A percentile compares a stretch with the other conserved stretches of the same genome.
These are phyloP conservation scores for Urostyla sp. DNA, from an alignment of 73 alveolate genomes.

Conservation along the genomic window DNA sequence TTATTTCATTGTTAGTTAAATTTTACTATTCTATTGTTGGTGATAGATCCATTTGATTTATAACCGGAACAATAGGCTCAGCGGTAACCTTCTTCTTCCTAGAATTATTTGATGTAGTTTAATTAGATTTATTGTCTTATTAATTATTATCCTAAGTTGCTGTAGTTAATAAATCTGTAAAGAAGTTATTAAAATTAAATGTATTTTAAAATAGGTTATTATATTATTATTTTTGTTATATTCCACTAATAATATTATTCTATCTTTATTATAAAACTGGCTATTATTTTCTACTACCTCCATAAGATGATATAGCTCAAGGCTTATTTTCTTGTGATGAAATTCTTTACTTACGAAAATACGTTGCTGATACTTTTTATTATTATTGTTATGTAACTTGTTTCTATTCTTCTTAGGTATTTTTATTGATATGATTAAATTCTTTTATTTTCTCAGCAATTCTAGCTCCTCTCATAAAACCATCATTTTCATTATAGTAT, in stretches of 20 bases:
- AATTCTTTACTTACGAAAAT: background rate
- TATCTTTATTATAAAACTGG: background rate
- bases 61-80: too few relatives aligned
- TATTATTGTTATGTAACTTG: background rate
- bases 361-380: too few relatives aligned
- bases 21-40: too few relatives aligned
- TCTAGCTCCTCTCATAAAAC: conserved; percentile 50
- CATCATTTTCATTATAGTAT: conserved; percentile 25
- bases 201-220: conserved; percentile 28
- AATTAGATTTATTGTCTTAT: background rate
- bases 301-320: conserved; percentile 35
- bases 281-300: conserved; percentile 10
- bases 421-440: conserved; percentile 9
- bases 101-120: too few relatives aligned
- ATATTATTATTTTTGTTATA: background rate
- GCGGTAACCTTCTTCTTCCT: too few relatives aligned
- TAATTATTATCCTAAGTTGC: background rate
- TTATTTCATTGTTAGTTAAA: conserved; percentile 30
- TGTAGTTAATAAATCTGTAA: conserved; percentile 4
- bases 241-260: background rate
- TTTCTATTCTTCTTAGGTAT: background rate
- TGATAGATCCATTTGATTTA: too few relatives aligned
- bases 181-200: background rate
- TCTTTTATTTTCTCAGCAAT: conserved; percentile 33
- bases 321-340: background rate